Conservation (phyloP, 495 filamentous ascomycete species). For the Aspergillus avenaceus region DNA sequence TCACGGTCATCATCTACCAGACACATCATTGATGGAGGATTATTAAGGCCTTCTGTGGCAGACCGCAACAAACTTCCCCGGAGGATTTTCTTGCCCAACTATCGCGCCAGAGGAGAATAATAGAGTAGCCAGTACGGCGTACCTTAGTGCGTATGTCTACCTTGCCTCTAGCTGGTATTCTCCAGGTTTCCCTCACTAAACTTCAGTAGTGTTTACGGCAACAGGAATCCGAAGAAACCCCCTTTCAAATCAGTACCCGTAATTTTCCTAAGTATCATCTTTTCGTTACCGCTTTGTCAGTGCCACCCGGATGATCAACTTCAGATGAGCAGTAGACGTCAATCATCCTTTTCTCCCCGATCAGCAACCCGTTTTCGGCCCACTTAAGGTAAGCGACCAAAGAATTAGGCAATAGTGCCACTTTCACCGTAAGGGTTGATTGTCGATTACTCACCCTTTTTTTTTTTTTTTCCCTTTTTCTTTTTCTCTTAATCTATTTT, state of each 20-base stretch:
- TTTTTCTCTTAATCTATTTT: background rate
- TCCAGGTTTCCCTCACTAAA: too few species aligned
- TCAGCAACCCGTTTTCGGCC: slow-evolving; percentile 17
- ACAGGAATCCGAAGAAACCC: background rate
- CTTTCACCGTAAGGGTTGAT: slow-evolving; percentile 15
- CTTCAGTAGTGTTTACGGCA: too few species aligned
- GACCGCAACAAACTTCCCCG: background rate
- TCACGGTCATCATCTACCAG: background rate
- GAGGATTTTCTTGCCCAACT: slow-evolving; percentile 1
- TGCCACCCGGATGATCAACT: slow-evolving; percentile 10
- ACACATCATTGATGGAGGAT: background rate
- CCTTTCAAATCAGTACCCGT: too few species aligned
- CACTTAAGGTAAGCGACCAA: slow-evolving; percentile 12
- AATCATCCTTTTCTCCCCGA: slow-evolving; percentile 20
- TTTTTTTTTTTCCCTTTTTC: background rate
- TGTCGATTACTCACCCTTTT: slow-evolving; percentile 17
- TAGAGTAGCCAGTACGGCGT: too few species aligned
- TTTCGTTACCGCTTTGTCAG: slow-evolving; percentile 1
- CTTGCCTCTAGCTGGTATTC: too few species aligned
- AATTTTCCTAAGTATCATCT: too few species aligned
- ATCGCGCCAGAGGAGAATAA: background rate
- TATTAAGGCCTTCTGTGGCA: background rate
- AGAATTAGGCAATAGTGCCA: slow-evolving; percentile 16
- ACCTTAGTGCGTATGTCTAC: too few species aligned
- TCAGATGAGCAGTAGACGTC: slow-evolving; percentile 10